Evolutionary conservation across 23 red algal species (phyloP), one percentile per base, ranked within the genome.

Genomic region (Cyanidioschyzon merolae): DNA sequence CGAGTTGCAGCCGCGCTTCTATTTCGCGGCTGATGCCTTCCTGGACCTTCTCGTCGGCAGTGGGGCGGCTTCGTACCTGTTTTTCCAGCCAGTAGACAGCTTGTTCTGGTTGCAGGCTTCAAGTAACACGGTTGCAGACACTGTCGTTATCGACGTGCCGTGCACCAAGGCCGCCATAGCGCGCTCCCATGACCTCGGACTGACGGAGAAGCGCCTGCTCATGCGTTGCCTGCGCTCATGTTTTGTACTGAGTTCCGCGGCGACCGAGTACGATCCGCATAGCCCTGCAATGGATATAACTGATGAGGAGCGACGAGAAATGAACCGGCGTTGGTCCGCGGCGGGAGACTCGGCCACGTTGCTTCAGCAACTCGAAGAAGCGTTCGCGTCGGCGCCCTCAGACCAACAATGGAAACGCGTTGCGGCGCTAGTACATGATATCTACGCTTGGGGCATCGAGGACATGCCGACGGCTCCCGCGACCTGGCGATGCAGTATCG

Each of bases 201-300:
- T 71, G n/a, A 27, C 63, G 63, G 63, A 71, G 63, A 71, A 71
- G 63, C 63, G 63, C 63, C 12, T 3, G 63, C 32, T 71, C n/a
- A 71, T 71, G 63, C 21, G 63, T 35, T 71, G 3, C 7, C 63
- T 71, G 29, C 63, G 63, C n/a, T 35, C n/a, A 32, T 71, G 63
- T 27, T 32, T 32, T 32, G 12, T 71, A 35, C 7, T 35, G 63
- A 12, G 16, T 35, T 7, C 21, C 12, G 12, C 12, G 63, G 12
- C 21, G 7, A 25, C n/a, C 12, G 63, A 3, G 12, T 3, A 25
- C n/a, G 63, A 71, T 71, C 21, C 63, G 12, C 7, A 3, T 3
- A 71, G 63, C 63, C n/a, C 32, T 3, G 63, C 63, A 32, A 3
- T 71, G n/a, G 63, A 71, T 71, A 27, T 35, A 25, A 71, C 12